phyloP scores from a whole-genome alignment of 169 alveolate genomes.

The Plasmodium knowlesi region DNA sequence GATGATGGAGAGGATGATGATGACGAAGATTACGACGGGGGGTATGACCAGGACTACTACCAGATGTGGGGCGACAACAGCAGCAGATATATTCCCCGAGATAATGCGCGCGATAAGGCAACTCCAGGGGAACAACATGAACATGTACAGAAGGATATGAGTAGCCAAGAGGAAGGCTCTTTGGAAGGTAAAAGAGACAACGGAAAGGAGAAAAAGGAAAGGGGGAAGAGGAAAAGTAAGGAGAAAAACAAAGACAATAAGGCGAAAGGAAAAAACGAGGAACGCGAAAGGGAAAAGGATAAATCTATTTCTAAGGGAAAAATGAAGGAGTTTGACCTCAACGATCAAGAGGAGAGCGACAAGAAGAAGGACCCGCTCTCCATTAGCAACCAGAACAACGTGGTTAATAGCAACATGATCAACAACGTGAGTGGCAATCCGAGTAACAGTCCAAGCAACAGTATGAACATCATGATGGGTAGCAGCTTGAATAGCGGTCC shows the following conservation, averaged over 20 bases:
- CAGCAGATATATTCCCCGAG: neutral
- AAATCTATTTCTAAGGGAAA: neutral
- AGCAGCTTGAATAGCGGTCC: neutral
- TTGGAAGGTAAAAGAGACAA: neutral
- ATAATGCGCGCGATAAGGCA: neutral
- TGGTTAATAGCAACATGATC: neutral
- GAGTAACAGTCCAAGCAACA: neutral
- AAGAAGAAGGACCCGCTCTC: neutral
- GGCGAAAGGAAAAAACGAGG: neutral
- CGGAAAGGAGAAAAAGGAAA: conserved; percentile 7
- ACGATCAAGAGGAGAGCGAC: neutral
- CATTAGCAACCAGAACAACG: neutral
- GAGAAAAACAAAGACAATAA: conserved; percentile 34
- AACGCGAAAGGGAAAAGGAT: conserved; percentile 7
- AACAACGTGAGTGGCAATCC: neutral
- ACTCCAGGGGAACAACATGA: neutral
- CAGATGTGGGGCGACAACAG: neutral
- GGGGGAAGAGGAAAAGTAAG: conserved; percentile 14
- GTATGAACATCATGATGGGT: neutral
- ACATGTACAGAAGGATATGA: neutral
- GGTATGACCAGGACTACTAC: neutral
- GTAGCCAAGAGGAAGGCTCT: conserved; percentile 10
- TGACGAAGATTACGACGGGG: neutral
- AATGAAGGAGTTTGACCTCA: neutral
- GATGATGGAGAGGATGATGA: neutral